Conservation (phyloP, 139 green algal species). For the Penium margaritaceum region DNA sequence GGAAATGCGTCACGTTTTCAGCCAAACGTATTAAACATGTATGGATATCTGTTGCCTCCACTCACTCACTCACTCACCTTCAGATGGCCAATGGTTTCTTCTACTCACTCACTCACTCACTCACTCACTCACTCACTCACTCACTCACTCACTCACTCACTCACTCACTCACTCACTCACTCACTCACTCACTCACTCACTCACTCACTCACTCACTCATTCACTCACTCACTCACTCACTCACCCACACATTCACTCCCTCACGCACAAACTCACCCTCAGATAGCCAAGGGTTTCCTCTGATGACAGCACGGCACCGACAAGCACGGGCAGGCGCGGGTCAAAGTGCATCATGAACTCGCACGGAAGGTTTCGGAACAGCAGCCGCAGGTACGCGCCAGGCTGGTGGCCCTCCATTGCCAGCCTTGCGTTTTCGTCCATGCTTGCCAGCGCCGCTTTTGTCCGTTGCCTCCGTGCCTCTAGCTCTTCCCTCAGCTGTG, state of each 20-base stretch:
- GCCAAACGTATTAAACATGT: too few species aligned
- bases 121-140: too few species aligned
- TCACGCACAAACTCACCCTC: conserved; percentile 63
- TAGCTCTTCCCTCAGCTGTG: conserved; percentile 78
- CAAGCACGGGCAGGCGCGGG: conserved; percentile 70
- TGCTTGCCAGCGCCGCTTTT: conserved; percentile 61
- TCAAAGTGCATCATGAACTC: conserved; percentile 80
- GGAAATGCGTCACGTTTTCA: too few species aligned
- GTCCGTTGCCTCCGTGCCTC: conserved; percentile 53
- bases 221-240: too few species aligned
- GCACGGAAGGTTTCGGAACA: conserved; percentile 73
- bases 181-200: too few species aligned
- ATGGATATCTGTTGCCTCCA: too few species aligned
- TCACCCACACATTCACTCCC: too few species aligned
- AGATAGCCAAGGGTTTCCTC: conserved; percentile 81
- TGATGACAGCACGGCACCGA: conserved; percentile 68
- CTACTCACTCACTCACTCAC: too few species aligned
- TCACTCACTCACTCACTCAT: too few species aligned
- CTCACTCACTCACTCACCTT: conserved; percentile 55
- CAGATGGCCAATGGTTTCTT: conserved; percentile 79
- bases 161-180: too few species aligned
- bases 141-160: too few species aligned
- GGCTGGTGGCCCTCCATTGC: conserved; percentile 74
- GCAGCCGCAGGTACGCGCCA: conserved; percentile 80
- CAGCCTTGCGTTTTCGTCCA: conserved; percentile 63